phyloP scores from a whole-genome alignment of 208 protist species.

The Trypanosoma caninum region DNA sequence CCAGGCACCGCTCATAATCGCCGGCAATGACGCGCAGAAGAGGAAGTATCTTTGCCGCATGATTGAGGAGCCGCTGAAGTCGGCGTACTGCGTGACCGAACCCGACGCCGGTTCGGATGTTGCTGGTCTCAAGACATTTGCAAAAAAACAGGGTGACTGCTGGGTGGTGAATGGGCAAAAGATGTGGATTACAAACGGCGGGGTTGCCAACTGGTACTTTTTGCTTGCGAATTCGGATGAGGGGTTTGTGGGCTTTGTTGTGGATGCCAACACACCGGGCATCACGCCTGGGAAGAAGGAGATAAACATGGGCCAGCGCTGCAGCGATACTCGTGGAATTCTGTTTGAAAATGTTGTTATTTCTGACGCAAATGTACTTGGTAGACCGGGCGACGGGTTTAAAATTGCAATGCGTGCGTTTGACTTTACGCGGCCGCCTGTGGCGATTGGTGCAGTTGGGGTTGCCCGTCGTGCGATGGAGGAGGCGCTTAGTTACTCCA shows the following conservation, averaged over 20 bases:
- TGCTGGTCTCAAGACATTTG: slow-evolving; percentile 78
- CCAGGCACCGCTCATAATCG: slow-evolving; percentile 81
- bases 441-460: slow-evolving; percentile 84
- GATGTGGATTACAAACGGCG: slow-evolving; percentile 95
- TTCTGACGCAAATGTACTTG: slow-evolving; percentile 75
- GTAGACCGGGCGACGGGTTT: slow-evolving; percentile 73
- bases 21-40: slow-evolving; percentile 80
- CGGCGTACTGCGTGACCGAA: slow-evolving; percentile 87
- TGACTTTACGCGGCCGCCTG: slow-evolving; percentile 78
- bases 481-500: slow-evolving; percentile 70
- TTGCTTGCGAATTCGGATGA: slow-evolving; percentile 72
- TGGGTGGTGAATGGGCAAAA: slow-evolving; percentile 91
- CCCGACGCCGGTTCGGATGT: slow-evolving; percentile 86
- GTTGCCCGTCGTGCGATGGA: slow-evolving; percentile 80
- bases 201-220: slow-evolving; percentile 92
- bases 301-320: slow-evolving; percentile 91
- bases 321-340: slow-evolving; percentile 89
- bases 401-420: slow-evolving; percentile 88
- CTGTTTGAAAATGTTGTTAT: slow-evolving; percentile 91
- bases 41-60: slow-evolving; percentile 88
- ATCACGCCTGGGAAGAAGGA: slow-evolving; percentile 80
- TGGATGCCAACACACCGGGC: slow-evolving; percentile 85
- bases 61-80: slow-evolving; percentile 75
- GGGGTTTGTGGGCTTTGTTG: slow-evolving; percentile 85
- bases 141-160: slow-evolving; percentile 82